Percentiles rank a stretch among this genome's conserved stretches.
Evolutionary conservation across 2,329 filamentous ascomycete species (phyloP).

Genomic region (Fusarium pininemorale): DNA sequence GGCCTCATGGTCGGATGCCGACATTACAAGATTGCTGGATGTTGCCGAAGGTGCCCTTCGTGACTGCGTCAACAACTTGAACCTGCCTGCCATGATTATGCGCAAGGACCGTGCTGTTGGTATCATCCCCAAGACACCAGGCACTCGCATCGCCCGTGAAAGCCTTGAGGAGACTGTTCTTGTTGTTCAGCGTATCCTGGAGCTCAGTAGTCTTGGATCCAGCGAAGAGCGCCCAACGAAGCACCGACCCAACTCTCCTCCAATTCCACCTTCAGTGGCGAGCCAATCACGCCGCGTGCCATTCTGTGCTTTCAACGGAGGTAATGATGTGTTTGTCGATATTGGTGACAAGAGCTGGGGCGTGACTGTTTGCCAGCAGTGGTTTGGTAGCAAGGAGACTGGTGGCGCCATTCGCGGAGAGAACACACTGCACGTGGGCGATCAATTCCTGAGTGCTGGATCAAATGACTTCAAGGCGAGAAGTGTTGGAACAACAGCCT

Average conservation of each 20-base stretch:
- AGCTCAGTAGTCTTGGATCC: slow-evolving; percentile 71
- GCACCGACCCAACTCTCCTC: slow-evolving; percentile 30
- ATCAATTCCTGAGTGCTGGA: slow-evolving; percentile 94
- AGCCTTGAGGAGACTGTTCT: slow-evolving; percentile 95
- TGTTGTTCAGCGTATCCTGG: slow-evolving; percentile 90
- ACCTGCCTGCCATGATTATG: slow-evolving; percentile 80
- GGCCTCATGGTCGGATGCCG: slow-evolving; percentile 77
- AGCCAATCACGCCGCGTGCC: slow-evolving; percentile 63
- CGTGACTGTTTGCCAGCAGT: slow-evolving; percentile 89
- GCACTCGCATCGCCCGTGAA: slow-evolving; percentile 80
- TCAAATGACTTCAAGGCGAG: slow-evolving; percentile 98
- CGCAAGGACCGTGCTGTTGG: slow-evolving; percentile 90
- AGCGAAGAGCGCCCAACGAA: slow-evolving; percentile 42
- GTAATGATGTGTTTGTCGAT: slow-evolving; percentile 97
- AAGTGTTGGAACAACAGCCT: slow-evolving; percentile 91
- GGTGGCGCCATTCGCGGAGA: slow-evolving; percentile 68
- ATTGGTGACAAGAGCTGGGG: slow-evolving; percentile 99
- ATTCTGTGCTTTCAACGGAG: slow-evolving; percentile 98
- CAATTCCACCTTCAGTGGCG: slow-evolving; percentile 20
- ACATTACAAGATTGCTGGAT: slow-evolving; percentile 84
- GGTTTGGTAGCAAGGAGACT: slow-evolving; percentile 70
- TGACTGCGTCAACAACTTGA: slow-evolving; percentile 82
- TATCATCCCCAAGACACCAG: slow-evolving; percentile 72
- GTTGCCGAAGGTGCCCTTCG: slow-evolving; percentile 85
- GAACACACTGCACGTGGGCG: slow-evolving; percentile 91